Percentiles rank a stretch among this genome's conserved stretches.
Conservation (phyloP, 202 grass and related monocot genomes). For the Alloteropsis angusta region DNA sequence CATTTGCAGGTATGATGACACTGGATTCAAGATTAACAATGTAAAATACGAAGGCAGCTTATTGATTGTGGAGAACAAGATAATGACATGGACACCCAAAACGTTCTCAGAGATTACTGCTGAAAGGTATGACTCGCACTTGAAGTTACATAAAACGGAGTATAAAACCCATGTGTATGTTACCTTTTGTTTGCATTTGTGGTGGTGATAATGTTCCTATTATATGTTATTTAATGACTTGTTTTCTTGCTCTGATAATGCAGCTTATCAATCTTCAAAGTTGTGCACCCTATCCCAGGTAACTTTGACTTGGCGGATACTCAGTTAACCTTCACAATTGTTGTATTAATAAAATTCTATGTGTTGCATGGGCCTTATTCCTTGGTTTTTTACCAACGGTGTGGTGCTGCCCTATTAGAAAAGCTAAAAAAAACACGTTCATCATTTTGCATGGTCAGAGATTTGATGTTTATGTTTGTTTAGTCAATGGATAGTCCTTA, state of each 20-base stretch:
- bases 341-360: conserved; percentile 5
- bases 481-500: not conserved
- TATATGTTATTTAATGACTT: not conserved
- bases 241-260: conserved; percentile 23
- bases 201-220: not conserved
- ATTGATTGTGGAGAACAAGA: conserved; percentile 83
- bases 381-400: not conserved
- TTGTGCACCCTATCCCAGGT: conserved; percentile 79
- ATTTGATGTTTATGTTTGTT: not conserved
- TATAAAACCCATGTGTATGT: not conserved
- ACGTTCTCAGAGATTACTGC: conserved; percentile 69
- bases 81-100: conserved; percentile 82
- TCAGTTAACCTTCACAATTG: not conserved
- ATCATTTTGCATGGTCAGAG: not conserved
- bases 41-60: conserved; percentile 80
- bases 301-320: conserved; percentile 4
- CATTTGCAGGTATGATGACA: conserved; percentile 64
- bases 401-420: not conserved
- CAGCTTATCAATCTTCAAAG: conserved; percentile 74
- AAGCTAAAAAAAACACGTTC: not conserved
- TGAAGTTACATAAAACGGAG: not conserved
- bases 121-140: conserved; percentile 52
- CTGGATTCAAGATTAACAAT: conserved; percentile 85
- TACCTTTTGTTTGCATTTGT: conserved; percentile 4
- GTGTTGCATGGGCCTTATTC: not conserved